Conservation (phyloP, 306 rosid species). For the Acacia acuminata region DNA sequence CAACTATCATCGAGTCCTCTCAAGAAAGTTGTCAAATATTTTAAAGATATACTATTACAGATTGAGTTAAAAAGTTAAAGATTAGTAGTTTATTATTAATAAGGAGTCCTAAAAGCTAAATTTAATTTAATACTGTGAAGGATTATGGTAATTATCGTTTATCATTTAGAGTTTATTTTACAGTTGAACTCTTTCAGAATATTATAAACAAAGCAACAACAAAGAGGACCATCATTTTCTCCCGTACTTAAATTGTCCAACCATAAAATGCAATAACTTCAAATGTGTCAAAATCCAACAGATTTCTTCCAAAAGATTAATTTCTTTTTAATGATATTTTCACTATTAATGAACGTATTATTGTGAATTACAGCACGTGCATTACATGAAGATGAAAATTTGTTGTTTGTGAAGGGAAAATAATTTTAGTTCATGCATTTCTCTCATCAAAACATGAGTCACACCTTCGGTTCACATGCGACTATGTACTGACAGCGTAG, state of each 20-base stretch:
- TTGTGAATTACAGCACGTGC: background rate
- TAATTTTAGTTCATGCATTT: conserved; percentile 19
- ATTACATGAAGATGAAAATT: background rate
- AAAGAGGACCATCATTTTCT: background rate
- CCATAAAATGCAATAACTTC: background rate
- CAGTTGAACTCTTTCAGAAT: background rate
- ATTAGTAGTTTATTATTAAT: background rate
- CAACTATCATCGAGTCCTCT: conserved; percentile 1
- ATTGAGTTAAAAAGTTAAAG: background rate
- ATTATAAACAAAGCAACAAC: background rate
- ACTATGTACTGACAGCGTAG: conserved; percentile 92
- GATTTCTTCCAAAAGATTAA: background rate
- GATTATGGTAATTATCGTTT: background rate
- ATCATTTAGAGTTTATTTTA: background rate
- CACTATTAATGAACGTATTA: background rate
- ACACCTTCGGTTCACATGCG: conserved; percentile 97
- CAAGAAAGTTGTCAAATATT: background rate
- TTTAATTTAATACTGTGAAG: background rate
- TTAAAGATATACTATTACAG: background rate
- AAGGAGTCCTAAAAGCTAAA: background rate
- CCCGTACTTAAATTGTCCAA: background rate
- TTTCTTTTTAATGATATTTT: background rate
- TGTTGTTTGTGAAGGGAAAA: conserved; percentile 10
- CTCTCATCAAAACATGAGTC: background rate
- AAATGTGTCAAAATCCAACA: background rate